Percentiles rank a stretch among this genome's conserved stretches.
Conservation (phyloP, 163 green algal species). For the Coccomyxa subellipsoidea region DNA sequence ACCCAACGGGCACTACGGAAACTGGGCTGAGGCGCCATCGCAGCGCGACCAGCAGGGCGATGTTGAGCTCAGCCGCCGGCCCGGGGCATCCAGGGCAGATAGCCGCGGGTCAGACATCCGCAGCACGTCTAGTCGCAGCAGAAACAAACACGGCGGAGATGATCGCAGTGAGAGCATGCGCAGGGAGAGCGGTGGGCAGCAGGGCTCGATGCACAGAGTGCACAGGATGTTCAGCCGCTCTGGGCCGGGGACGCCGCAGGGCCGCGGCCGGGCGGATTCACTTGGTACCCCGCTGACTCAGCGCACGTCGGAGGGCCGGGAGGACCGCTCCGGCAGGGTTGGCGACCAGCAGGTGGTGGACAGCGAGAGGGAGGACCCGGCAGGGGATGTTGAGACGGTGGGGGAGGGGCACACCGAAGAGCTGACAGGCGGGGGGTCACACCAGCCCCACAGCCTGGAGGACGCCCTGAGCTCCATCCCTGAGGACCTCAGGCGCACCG, state of each 20-base stretch:
- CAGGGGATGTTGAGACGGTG: neutral
- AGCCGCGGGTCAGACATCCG: neutral
- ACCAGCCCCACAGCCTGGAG: neutral
- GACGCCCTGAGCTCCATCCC: neutral
- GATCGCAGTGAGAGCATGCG: neutral
- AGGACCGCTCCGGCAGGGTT: neutral
- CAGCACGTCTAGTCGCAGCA: neutral
- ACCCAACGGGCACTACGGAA: neutral
- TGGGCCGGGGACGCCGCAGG: too few relatives aligned
- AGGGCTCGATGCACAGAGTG: too few relatives aligned
- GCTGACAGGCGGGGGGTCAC: neutral
- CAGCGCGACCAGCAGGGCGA: neutral
- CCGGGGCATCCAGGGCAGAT: too few relatives aligned
- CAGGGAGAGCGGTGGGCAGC: neutral
- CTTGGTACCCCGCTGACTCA: neutral
- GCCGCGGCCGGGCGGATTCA: neutral
- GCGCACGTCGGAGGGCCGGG: neutral
- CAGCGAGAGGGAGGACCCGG: neutral
- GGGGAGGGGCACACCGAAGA: neutral
- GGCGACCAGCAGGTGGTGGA: neutral
- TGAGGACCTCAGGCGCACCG: neutral
- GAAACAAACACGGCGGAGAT: too few relatives aligned
- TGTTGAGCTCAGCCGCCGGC: neutral
- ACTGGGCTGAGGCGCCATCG: too few relatives aligned
- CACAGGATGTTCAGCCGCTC: too few relatives aligned